phyloP scores from a whole-genome alignment of 2,329 filamentous ascomycete genomes.

The Cucurbitaria berberidis region DNA sequence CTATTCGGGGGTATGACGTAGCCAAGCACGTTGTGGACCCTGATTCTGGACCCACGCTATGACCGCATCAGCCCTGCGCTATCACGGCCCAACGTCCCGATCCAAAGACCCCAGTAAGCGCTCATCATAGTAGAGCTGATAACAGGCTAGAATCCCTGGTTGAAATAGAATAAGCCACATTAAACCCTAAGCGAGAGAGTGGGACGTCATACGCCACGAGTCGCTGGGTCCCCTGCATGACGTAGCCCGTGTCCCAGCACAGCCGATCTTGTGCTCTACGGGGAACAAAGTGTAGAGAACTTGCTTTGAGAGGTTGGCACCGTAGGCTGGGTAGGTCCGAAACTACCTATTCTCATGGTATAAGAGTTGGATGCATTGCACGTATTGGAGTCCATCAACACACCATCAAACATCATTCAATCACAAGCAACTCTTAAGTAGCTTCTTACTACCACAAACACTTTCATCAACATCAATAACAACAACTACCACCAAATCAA shows the following conservation, averaged over 20 bases:
- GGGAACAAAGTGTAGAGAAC: slow-evolving; percentile 20
- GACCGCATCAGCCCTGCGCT: slow-evolving; percentile 12
- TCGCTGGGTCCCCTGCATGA: slow-evolving; percentile 33
- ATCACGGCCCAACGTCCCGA: background rate
- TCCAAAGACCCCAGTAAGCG: slow-evolving; percentile 14
- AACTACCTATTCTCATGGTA: slow-evolving; percentile 3
- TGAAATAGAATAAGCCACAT: slow-evolving; percentile 18
- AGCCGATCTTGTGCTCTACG: slow-evolving; percentile 15
- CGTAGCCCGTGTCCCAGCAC: slow-evolving; percentile 20
- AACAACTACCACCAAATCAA: slow-evolving; percentile 7
- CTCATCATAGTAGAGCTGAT: slow-evolving; percentile 10
- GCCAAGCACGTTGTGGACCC: slow-evolving; percentile 7
- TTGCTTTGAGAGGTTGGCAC: slow-evolving; percentile 25
- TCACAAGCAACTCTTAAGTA: slow-evolving; percentile 5
- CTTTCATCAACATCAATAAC: slow-evolving; percentile 7
- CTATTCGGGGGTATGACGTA: slow-evolving; percentile 30
- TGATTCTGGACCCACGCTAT: slow-evolving; percentile 10
- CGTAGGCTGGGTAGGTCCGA: slow-evolving; percentile 3
- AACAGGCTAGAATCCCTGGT: slow-evolving; percentile 8
- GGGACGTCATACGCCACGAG: slow-evolving; percentile 26
- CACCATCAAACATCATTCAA: background rate
- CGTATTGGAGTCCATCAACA: background rate
- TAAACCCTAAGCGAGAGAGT: slow-evolving; percentile 4
- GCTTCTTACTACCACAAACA: background rate
- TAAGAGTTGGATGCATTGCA: slow-evolving; percentile 10